These are phyloP conservation scores for Cryptococcus floricola DNA, from an alignment of 1,284 basidiomycete species.

Conservation along the genomic window DNA sequence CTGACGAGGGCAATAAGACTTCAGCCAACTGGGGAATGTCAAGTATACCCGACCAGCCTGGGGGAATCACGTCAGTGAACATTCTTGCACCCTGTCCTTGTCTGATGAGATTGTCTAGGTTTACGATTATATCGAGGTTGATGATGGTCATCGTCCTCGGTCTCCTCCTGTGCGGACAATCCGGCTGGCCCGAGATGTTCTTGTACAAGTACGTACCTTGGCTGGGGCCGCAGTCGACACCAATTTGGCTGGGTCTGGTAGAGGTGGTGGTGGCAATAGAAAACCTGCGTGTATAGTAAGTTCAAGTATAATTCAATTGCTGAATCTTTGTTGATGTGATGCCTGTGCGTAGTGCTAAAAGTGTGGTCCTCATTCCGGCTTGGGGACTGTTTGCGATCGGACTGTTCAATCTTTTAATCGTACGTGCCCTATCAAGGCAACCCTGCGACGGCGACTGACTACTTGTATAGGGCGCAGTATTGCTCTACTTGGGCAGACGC, in stretches of 20 bases:
- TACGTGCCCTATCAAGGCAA: conserved; percentile 6
- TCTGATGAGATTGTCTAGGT: conserved; percentile 3
- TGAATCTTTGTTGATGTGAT: background rate
- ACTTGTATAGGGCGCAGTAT: conserved; percentile 13
- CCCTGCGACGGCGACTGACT: background rate
- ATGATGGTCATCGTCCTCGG: conserved; percentile 8
- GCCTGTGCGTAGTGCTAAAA: conserved; percentile 11
- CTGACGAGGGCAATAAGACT: background rate
- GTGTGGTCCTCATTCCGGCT: conserved; percentile 15
- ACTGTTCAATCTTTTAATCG: conserved; percentile 16
- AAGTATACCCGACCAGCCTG: conserved; percentile 22
- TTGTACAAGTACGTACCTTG: conserved; percentile 21
- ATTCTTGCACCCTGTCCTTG: background rate
- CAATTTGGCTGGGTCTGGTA: conserved; percentile 19
- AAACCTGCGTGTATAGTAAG: conserved; percentile 27
- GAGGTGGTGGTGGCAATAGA: conserved; percentile 23
- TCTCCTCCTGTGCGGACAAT: conserved; percentile 18
- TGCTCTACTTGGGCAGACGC: conserved; percentile 17
- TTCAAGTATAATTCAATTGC: background rate
- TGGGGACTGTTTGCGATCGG: conserved; percentile 25
- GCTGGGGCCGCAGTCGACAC: conserved; percentile 33
- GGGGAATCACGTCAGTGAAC: conserved; percentile 20
- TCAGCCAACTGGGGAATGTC: conserved; percentile 18
- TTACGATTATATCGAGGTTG: conserved; percentile 16
- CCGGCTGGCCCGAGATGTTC: conserved; percentile 27